These are phyloP conservation scores for Bromus sterilis DNA, from an alignment of 176 grass and related monocot species.

Conservation along the genomic window DNA sequence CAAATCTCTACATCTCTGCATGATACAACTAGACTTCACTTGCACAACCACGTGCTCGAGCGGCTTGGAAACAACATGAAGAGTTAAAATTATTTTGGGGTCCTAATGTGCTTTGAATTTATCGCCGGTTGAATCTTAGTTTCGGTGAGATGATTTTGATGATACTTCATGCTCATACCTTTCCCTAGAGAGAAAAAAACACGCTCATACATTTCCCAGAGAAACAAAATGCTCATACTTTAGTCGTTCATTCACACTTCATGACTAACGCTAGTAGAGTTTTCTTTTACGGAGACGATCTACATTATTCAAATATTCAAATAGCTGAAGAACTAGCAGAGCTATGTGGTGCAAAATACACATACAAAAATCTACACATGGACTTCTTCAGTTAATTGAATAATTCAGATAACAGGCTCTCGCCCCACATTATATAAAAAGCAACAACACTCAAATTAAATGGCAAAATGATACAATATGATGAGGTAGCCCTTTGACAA, in stretches of 20 bases:
- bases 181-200: neutral
- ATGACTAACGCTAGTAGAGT: neutral
- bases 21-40: neutral
- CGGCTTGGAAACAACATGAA: neutral
- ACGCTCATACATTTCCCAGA: neutral
- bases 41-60: neutral
- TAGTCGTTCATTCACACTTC: neutral
- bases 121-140: neutral
- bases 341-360: neutral
- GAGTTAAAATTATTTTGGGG: neutral
- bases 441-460: no score
- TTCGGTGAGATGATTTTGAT: neutral
- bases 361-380: neutral
- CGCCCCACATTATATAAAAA: no score
- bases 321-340: neutral
- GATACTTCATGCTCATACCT: no score
- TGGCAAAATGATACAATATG: no score
- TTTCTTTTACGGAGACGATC: no score
- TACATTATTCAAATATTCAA: no score
- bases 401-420: no score
- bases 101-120: neutral
- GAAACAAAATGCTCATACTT: neutral
- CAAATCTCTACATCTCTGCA: neutral
- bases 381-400: no score
- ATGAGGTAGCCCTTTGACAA: no score